Evolutionary conservation across 2,329 filamentous ascomycete species (phyloP).

Genomic region (Fonsecaea multimorphosa): DNA sequence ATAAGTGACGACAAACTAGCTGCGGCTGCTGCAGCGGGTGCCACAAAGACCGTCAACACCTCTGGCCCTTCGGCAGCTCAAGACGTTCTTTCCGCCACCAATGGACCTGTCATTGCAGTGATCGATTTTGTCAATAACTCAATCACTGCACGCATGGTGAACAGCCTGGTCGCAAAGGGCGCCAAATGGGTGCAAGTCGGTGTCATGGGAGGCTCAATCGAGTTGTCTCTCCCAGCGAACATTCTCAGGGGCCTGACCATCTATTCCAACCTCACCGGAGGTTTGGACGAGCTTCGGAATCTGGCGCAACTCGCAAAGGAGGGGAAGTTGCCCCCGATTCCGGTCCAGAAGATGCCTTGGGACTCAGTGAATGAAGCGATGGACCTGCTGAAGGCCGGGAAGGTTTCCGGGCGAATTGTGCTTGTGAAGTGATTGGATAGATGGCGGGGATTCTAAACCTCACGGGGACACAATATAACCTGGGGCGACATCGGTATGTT

Average conservation of each 20-base stretch:
- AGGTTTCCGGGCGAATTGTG: constrained; percentile 31
- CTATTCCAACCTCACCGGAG: constrained; percentile 24
- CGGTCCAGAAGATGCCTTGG: constrained; percentile 25
- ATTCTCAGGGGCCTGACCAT: constrained; percentile 25
- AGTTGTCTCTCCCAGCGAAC: constrained; percentile 25
- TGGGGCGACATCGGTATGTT: too few relatives aligned
- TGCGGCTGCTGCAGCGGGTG: constrained; percentile 26
- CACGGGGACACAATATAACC: too few relatives aligned
- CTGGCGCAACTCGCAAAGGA: constrained; percentile 22
- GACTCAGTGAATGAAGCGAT: constrained; percentile 27
- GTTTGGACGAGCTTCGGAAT: constrained; percentile 21
- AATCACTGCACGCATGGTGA: constrained; percentile 22
- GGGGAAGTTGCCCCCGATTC: constrained; percentile 20
- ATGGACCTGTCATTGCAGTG: constrained; percentile 24
- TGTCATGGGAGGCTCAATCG: constrained; percentile 30
- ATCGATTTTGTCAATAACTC: constrained; percentile 36
- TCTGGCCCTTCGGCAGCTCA: constrained; percentile 4
- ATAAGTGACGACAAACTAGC: constrained; percentile 21
- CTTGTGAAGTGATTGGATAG: background rate
- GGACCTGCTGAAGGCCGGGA: constrained; percentile 22
- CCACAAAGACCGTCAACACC: constrained; percentile 19
- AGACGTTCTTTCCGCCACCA: constrained; percentile 15
- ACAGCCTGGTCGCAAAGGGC: constrained; percentile 24
- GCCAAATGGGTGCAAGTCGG: constrained; percentile 33
- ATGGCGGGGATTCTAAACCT: too few relatives aligned